These are phyloP conservation scores for Aureoboletus auriporus DNA, from an alignment of 768 basidiomycete genomes.

Conservation along the genomic window DNA sequence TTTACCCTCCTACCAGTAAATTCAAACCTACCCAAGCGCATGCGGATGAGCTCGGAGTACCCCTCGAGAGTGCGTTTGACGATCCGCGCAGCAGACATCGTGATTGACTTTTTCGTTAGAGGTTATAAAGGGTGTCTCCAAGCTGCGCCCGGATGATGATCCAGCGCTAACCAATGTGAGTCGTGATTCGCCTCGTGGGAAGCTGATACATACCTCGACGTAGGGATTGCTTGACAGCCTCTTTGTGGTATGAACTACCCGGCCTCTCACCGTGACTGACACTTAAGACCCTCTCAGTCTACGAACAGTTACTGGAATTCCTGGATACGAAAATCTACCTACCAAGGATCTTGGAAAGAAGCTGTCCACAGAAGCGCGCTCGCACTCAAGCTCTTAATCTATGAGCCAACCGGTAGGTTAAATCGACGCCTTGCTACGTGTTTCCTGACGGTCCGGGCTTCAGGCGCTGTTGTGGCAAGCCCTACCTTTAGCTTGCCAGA, in stretches of 20 bases:
- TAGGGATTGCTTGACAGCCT: slow-evolving; percentile 57
- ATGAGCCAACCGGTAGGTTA: slow-evolving; percentile 74
- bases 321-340: slow-evolving; percentile 89
- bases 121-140: slow-evolving; percentile 42
- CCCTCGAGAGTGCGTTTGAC: slow-evolving; percentile 37
- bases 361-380: slow-evolving; percentile 89
- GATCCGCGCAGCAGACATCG: background rate
- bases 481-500: slow-evolving; percentile 95
- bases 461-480: slow-evolving; percentile 89
- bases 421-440: background rate
- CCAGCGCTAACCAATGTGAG: slow-evolving; percentile 65
- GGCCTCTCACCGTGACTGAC: background rate
- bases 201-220: background rate
- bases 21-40: slow-evolving; percentile 34
- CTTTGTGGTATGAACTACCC: slow-evolving; percentile 40
- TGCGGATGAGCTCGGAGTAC: slow-evolving; percentile 43
- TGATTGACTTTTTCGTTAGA: slow-evolving; percentile 23
- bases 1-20: slow-evolving; percentile 1
- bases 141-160: slow-evolving; percentile 55
- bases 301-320: slow-evolving; percentile 83
- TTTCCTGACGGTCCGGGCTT: slow-evolving; percentile 2
- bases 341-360: slow-evolving; percentile 94
- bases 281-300: slow-evolving; percentile 33
- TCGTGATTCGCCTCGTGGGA: background rate
- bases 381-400: slow-evolving; percentile 91